Conservation (phyloP, 441 rosid species). For the Bocquillonia castaneifolia region DNA sequence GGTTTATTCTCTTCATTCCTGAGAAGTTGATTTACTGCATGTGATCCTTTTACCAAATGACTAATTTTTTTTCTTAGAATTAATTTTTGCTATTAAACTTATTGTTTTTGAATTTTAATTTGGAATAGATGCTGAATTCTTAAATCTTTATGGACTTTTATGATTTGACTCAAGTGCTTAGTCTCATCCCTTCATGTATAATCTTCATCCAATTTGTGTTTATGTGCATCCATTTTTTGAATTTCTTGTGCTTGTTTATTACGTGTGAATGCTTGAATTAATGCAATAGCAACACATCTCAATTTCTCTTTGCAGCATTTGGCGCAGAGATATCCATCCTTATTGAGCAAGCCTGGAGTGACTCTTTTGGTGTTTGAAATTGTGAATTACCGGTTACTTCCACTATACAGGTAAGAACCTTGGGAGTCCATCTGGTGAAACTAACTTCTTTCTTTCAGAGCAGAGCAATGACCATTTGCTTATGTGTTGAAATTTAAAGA, state of each 20-base stretch:
- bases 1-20: background rate
- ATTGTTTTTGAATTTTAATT: constrained; percentile 2
- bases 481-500: background rate
- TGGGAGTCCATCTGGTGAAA: constrained; percentile 14
- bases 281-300: constrained; percentile 18
- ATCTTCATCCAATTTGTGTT: background rate
- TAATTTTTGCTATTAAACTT: background rate
- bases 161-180: constrained; percentile 1
- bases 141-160: background rate
- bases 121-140: background rate
- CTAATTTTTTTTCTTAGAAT: background rate
- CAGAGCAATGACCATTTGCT: constrained; percentile 6
- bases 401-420: constrained; percentile 74
- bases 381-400: constrained; percentile 89
- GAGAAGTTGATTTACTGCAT: background rate
- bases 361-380: constrained; percentile 91
- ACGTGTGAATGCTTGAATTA: background rate
- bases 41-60: background rate
- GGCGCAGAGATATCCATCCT: constrained; percentile 81
- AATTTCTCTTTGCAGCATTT: constrained; percentile 57
- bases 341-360: constrained; percentile 85
- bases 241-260: constrained; percentile 6
- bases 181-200: background rate
- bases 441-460: constrained; percentile 15
- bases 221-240: constrained; percentile 14